Base-by-base conservation (phyloP, 202 grass and related monocot species). In the Dendrocalamus latiflorus region DNA sequence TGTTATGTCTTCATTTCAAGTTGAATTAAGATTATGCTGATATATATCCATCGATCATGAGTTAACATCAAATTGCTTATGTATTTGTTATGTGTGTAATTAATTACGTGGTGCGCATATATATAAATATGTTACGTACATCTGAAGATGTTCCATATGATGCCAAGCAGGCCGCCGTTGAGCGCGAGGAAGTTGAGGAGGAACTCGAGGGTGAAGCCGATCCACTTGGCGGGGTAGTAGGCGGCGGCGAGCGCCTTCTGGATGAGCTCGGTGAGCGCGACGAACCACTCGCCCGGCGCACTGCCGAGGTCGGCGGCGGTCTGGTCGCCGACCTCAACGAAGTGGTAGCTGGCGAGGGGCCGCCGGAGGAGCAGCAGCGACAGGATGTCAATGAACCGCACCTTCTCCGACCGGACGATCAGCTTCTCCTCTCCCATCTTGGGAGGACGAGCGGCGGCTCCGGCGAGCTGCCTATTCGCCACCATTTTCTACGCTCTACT, bases 101-200 rank as follows among this genome's bases (percentile, higher is more conserved):
- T 48, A 1, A n/a, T n/a, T n/a, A n/a, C n/a, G n/a, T n/a, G 48
- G 63, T 39, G 41, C 26, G 14, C 65, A 1, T 13, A 0, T 50
- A 11, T n/a, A n/a, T n/a, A n/a, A 11, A 17, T 82, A 74, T 26
- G 20, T 24, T 14, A 60, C 85, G 72, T 84, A 91, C 89, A 84
- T 85, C 50, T 81, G 89, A 91, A 56, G 65, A 91, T 41, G 80
- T 91, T 91, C 81, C 67, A 77, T 11, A 91, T 5, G 75, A 91
- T 81, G 89, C 89, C 89, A 34, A 87, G 49, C 38, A 91, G 22
- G 11, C 89, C 89, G 16, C 86, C 83, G 81, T 91, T 88, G 72
- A 91, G 85, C 0, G 81, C 70, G 57, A 88, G 1, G 76, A 91
- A 85, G 85, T 91, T 91, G 61, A 87, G 76, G 39, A 88, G 9